phyloP scores from a whole-genome alignment of 805 yeast species.

The Torulaspora delbrueckii region DNA sequence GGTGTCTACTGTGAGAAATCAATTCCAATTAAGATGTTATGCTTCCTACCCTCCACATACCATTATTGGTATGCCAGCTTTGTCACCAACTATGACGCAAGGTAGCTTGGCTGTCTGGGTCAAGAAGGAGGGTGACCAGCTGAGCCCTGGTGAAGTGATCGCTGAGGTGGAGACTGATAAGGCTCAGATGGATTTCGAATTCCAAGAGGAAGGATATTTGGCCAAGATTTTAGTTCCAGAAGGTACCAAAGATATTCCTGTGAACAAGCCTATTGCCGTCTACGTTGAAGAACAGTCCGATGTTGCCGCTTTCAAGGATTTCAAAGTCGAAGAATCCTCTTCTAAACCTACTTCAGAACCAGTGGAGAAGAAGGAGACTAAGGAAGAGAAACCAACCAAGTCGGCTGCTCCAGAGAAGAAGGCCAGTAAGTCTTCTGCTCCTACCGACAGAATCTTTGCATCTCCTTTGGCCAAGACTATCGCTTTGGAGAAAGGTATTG shows the following conservation, averaged over 20 bases:
- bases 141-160: slow-evolving; percentile 86
- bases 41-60: slow-evolving; percentile 71
- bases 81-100: slow-evolving; percentile 99
- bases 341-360: slow-evolving; percentile 35
- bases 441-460: slow-evolving; percentile 73
- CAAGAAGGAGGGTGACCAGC: slow-evolving; percentile 82
- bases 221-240: slow-evolving; percentile 81
- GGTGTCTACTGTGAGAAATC: slow-evolving; percentile 15
- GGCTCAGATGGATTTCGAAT: slow-evolving; percentile 97
- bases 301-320: slow-evolving; percentile 82
- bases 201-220: slow-evolving; percentile 92
- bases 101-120: slow-evolving; percentile 90
- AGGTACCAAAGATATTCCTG: slow-evolving; percentile 87
- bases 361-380: slow-evolving; percentile 31
- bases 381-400: slow-evolving; percentile 22
- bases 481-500: slow-evolving; percentile 87
- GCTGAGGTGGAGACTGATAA: slow-evolving; percentile 98
- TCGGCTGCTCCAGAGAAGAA: slow-evolving; percentile 1
- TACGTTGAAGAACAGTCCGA: slow-evolving; percentile 83
- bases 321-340: slow-evolving; percentile 72
- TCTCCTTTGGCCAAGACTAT: slow-evolving; percentile 92
- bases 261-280: slow-evolving; percentile 94
- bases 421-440: slow-evolving; percentile 36
- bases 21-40: slow-evolving; percentile 31
- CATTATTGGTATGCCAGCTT: slow-evolving; percentile 94